These are phyloP conservation scores for Penicillium lagena DNA, from an alignment of 495 filamentous ascomycete species.

Conservation along the genomic window DNA sequence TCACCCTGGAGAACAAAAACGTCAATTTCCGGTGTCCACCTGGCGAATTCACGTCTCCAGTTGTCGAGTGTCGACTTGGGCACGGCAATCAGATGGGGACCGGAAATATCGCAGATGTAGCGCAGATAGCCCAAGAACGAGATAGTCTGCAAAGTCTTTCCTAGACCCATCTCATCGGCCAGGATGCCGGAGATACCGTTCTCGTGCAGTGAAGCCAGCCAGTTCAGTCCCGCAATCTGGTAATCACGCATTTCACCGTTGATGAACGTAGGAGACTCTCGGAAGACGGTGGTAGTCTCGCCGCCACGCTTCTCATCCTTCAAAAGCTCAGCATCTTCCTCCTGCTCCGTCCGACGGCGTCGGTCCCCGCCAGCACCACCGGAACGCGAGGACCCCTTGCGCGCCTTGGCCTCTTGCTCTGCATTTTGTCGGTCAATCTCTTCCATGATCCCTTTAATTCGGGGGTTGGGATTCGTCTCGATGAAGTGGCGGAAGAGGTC, in stretches of 20 bases:
- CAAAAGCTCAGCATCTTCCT: conserved; percentile 94
- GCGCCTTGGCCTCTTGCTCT: conserved; percentile 59
- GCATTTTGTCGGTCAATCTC: conserved; percentile 91
- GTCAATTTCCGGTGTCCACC: conserved; percentile 93
- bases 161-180: conserved; percentile 95
- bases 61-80: conserved; percentile 98
- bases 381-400: conserved; percentile 67
- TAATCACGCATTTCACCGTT: conserved; percentile 91
- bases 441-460: conserved; percentile 82
- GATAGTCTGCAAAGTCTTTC: conserved; percentile 88
- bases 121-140: conserved; percentile 92
- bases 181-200: conserved; percentile 98
- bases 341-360: conserved; percentile 86
- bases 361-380: conserved; percentile 80
- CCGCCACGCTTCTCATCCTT: conserved; percentile 85
- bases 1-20: conserved; percentile 91
- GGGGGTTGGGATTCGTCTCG: conserved; percentile 89
- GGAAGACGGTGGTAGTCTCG: conserved; percentile 80
- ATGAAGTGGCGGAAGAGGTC: conserved; percentile 99
- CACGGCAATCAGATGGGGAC: conserved; percentile 90
- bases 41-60: conserved; percentile 90
- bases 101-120: conserved; percentile 77
- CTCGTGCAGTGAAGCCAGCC: conserved; percentile 97
- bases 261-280: conserved; percentile 85
- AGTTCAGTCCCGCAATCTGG: conserved; percentile 89